phyloP scores from a whole-genome alignment of 495 filamentous ascomycete genomes.

The Thozetella sp. region DNA sequence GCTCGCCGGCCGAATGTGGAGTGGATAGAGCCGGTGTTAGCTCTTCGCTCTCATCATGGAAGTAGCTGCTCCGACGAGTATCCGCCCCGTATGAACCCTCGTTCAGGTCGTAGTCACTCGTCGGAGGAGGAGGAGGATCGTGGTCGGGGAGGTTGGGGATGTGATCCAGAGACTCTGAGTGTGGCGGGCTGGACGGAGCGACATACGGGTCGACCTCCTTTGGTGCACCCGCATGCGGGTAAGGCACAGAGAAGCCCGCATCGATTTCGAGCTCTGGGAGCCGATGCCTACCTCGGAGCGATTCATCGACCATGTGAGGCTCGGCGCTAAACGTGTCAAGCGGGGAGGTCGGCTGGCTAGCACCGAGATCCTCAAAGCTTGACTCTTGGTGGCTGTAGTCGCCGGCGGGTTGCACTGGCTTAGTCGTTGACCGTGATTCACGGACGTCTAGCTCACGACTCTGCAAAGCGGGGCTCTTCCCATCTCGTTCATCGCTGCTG shows the following conservation, averaged over 20 bases:
- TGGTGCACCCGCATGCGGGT: conserved; percentile 15
- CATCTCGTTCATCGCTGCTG: conserved; percentile 38
- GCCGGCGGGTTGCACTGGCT: conserved; percentile 10
- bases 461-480: conserved; percentile 15
- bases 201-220: neutral
- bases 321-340: conserved; percentile 17
- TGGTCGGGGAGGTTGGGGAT: conserved; percentile 35
- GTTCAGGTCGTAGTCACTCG: conserved; percentile 17
- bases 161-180: neutral
- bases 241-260: conserved; percentile 31
- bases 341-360: conserved; percentile 22
- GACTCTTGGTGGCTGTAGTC: conserved; percentile 20
- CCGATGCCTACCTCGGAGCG: conserved; percentile 24
- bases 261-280: conserved; percentile 36
- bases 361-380: conserved; percentile 15
- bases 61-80: conserved; percentile 41
- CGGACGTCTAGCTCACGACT: conserved; percentile 17
- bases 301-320: conserved; percentile 21
- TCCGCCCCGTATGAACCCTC: conserved; percentile 37
- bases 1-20: conserved; percentile 31
- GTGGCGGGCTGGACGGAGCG: neutral
- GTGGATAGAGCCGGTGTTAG: conserved; percentile 23
- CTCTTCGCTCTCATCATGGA: conserved; percentile 34
- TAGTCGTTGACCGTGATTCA: conserved; percentile 12
- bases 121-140: conserved; percentile 27